Conservation (phyloP, 495 filamentous ascomycete species). For the Pyronema omphalodes region DNA sequence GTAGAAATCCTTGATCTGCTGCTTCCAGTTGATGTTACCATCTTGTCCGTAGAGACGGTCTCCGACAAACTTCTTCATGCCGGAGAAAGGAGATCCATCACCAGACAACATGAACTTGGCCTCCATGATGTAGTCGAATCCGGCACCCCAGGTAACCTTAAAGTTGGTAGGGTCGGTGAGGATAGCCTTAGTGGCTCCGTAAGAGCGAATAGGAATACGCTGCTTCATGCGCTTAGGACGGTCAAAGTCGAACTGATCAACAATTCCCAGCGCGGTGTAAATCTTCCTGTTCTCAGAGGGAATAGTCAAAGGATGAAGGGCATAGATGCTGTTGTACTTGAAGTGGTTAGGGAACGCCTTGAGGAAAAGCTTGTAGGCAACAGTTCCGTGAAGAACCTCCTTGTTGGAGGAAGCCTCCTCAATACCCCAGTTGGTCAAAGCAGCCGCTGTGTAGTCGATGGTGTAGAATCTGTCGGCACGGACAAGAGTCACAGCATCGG, state of each 20-base stretch:
- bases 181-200: conserved; percentile 43
- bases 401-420: conserved; percentile 53
- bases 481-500: conserved; percentile 71
- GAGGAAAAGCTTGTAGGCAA: conserved; percentile 68
- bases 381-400: conserved; percentile 61
- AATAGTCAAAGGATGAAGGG: conserved; percentile 74
- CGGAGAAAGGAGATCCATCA: conserved; percentile 30
- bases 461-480: conserved; percentile 81
- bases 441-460: conserved; percentile 36
- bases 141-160: conserved; percentile 42
- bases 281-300: conserved; percentile 57
- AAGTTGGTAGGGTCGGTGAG: conserved; percentile 44
- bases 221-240: conserved; percentile 36
- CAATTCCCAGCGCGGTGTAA: conserved; percentile 49
- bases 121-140: conserved; percentile 34
- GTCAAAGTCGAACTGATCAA: conserved; percentile 53
- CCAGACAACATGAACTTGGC: conserved; percentile 39
- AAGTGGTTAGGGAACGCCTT: conserved; percentile 67
- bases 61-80: conserved; percentile 39
- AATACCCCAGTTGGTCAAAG: conserved; percentile 49
- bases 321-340: conserved; percentile 63
- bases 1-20: conserved; percentile 40
- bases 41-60: conserved; percentile 45
- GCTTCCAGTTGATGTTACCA: conserved; percentile 32
- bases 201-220: conserved; percentile 38